Evolutionary conservation across 2,329 filamentous ascomycete species (phyloP).

Genomic region (Hymenoscyphus fraxineus): DNA sequence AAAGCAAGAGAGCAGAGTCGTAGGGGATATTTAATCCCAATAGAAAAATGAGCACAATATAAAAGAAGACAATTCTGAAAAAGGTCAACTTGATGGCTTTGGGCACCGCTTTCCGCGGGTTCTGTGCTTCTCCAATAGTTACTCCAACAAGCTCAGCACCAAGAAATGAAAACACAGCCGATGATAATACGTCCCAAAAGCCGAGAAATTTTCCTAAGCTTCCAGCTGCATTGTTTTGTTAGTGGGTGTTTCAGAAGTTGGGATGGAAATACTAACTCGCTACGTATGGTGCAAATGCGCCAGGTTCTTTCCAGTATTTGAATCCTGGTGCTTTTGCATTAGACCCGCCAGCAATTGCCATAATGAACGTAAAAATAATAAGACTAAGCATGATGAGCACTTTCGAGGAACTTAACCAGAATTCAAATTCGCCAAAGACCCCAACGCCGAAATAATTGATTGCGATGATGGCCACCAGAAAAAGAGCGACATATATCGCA

Average conservation of each 20-base stretch:
- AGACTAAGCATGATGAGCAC: conserved; percentile 63
- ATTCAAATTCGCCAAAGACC: conserved; percentile 43
- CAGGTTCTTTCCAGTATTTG: conserved; percentile 46
- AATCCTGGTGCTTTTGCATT: conserved; percentile 50
- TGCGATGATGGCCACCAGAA: conserved; percentile 57
- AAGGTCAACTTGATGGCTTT: conserved; percentile 59
- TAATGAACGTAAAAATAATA: conserved; percentile 61
- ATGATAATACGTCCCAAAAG: conserved; percentile 50
- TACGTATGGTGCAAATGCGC: conserved; percentile 38
- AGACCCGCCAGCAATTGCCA: conserved; percentile 62
- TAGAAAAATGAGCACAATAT: conserved; percentile 56
- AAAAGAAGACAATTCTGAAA: conserved; percentile 60
- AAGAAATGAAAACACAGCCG: conserved; percentile 57
- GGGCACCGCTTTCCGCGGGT: conserved; percentile 62
- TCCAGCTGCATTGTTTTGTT: conserved; percentile 42
- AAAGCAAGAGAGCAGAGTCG: conserved; percentile 54
- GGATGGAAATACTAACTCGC: conserved; percentile 18
- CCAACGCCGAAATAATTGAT: conserved; percentile 60
- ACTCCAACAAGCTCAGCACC: conserved; percentile 60
- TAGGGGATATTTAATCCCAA: conserved; percentile 62
- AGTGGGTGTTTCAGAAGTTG: conserved; percentile 12
- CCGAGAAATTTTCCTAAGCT: conserved; percentile 51
- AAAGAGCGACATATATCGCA: conserved; percentile 73
- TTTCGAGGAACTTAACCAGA: conserved; percentile 56
- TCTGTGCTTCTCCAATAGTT: conserved; percentile 61